Evolutionary conservation across 176 grass and related monocot genomes (phyloP).

Genomic region (Pontederia crassipes): DNA sequence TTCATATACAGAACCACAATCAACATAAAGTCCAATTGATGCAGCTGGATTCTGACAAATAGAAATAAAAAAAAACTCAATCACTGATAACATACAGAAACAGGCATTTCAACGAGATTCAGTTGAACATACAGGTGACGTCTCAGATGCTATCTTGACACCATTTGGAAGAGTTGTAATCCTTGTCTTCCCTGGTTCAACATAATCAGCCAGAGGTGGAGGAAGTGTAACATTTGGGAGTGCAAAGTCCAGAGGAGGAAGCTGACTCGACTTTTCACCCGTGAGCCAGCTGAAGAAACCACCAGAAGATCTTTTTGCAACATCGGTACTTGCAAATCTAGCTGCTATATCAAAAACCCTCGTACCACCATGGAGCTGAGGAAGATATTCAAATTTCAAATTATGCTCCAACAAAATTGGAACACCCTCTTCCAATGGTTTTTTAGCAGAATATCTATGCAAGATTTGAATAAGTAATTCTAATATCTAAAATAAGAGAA

Average conservation of each 20-base stretch:
- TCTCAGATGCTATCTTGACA: conserved; percentile 73
- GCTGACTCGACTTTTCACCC: conserved; percentile 48
- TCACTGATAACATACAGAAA: background rate
- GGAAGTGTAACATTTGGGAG: conserved; percentile 66
- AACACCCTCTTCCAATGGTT: background rate
- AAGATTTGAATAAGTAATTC: too few species aligned
- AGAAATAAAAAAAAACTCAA: conserved; percentile 16
- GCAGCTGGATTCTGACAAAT: conserved; percentile 46
- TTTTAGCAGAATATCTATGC: too few species aligned
- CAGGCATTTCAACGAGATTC: background rate
- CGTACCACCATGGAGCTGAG: conserved; percentile 30
- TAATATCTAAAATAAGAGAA: too few species aligned
- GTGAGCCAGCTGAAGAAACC: conserved; percentile 62
- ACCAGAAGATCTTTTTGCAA: conserved; percentile 51
- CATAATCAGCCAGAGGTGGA: conserved; percentile 46
- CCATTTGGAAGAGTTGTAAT: conserved; percentile 75
- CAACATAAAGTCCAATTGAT: conserved; percentile 73
- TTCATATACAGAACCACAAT: conserved; percentile 84
- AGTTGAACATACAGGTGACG: conserved; percentile 48
- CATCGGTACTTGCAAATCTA: conserved; percentile 58
- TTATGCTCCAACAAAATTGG: background rate
- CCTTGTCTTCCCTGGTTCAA: conserved; percentile 55
- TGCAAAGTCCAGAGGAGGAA: conserved; percentile 62
- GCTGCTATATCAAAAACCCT: conserved; percentile 30
- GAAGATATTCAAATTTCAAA: conserved; percentile 15